Percentiles rank a stretch among this genome's conserved stretches.
Conservation (phyloP, 176 grass and related monocot species). For the Carex littledalei region DNA sequence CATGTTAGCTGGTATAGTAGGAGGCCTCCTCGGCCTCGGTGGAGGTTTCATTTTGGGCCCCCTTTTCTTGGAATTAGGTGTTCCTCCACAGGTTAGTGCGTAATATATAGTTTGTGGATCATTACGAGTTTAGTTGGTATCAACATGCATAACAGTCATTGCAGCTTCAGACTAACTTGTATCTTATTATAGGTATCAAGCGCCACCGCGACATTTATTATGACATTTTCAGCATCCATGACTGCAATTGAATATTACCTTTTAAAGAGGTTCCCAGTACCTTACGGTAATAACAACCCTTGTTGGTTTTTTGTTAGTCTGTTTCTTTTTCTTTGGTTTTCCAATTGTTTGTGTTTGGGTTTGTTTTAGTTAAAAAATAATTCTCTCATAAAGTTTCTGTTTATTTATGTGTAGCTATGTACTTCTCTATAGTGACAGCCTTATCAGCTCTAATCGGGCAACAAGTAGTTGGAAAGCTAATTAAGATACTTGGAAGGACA, state of each 20-base stretch:
- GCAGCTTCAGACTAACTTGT: neutral
- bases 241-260: slow-evolving; percentile 74
- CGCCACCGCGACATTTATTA: slow-evolving; percentile 76
- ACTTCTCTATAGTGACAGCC: slow-evolving; percentile 34
- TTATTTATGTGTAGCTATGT: slow-evolving; percentile 35
- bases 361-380: neutral
- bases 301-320: neutral
- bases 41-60: slow-evolving; percentile 43
- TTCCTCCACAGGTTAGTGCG: slow-evolving; percentile 35
- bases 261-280: slow-evolving; percentile 51
- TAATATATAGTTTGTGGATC: neutral
- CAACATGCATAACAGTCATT: neutral
- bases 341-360: neutral
- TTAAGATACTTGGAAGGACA: slow-evolving; percentile 48
- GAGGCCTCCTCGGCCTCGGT: slow-evolving; percentile 33
- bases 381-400: neutral
- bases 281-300: slow-evolving; percentile 36
- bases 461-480: slow-evolving; percentile 37
- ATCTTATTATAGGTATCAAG: slow-evolving; percentile 49
- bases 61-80: slow-evolving; percentile 36
- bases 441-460: slow-evolving; percentile 45
- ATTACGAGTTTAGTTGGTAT: neutral
- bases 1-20: slow-evolving; percentile 31
- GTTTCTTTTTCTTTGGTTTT: neutral
- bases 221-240: slow-evolving; percentile 93